phyloP scores from a whole-genome alignment of 1,284 basidiomycete genomes.

The Coniferiporia sulphurascens region DNA sequence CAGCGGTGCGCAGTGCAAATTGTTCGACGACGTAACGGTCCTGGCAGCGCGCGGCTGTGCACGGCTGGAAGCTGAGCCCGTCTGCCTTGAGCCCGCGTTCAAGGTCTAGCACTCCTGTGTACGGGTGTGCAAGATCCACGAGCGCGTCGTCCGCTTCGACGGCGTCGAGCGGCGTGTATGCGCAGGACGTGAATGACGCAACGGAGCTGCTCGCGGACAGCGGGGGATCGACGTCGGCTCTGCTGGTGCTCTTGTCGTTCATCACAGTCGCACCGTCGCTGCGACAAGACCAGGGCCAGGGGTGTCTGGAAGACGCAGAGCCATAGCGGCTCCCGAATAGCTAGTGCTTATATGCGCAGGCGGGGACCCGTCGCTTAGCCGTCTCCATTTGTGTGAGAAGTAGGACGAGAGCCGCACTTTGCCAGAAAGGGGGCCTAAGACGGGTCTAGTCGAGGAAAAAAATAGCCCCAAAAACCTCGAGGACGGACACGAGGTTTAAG shows the following conservation, averaged over 20 bases:
- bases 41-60: conserved; percentile 24
- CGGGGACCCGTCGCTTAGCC: background rate
- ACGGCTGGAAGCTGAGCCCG: conserved; percentile 29
- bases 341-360: background rate
- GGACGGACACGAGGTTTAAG: conserved; percentile 11
- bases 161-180: conserved; percentile 10
- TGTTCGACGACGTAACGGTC: conserved; percentile 29
- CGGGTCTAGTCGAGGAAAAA: background rate
- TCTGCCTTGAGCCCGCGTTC: conserved; percentile 18
- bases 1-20: conserved; percentile 14
- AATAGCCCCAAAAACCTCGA: conserved; percentile 1
- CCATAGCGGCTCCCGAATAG: background rate
- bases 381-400: background rate
- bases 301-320: background rate
- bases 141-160: conserved; percentile 12
- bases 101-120: conserved; percentile 15
- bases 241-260: background rate
- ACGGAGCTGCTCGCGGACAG: conserved; percentile 9
- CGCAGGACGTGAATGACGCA: background rate
- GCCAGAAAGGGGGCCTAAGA: background rate
- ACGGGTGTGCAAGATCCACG: conserved; percentile 18
- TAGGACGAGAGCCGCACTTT: background rate
- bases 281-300: background rate
- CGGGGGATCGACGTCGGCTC: background rate
- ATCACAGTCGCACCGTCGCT: background rate